Conservation (phyloP, 805 yeast genomes). For the Yamadazyma phyllophila region DNA sequence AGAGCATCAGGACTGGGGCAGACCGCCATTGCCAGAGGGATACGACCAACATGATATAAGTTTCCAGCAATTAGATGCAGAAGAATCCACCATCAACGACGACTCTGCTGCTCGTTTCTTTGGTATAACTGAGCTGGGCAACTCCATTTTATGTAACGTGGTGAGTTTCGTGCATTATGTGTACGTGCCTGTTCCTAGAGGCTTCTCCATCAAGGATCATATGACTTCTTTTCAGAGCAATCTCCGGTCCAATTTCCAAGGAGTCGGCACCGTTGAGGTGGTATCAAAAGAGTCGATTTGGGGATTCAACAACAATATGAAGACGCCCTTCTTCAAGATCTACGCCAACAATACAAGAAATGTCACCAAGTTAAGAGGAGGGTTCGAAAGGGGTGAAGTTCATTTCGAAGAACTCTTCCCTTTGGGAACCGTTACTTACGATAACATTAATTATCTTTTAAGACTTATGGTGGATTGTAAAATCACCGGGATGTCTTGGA, state of each 20-base stretch:
- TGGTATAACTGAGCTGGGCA: conserved; percentile 87
- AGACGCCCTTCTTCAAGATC: conserved; percentile 77
- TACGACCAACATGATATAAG: conserved; percentile 58
- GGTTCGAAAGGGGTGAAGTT: conserved; percentile 81
- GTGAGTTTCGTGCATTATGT: conserved; percentile 87
- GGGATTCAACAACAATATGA: conserved; percentile 83
- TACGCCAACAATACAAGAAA: conserved; percentile 62
- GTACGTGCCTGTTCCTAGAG: conserved; percentile 87
- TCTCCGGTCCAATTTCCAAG: conserved; percentile 48
- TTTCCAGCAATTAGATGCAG: conserved; percentile 94
- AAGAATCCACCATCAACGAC: conserved; percentile 64
- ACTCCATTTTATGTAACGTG: conserved; percentile 87
- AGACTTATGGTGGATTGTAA: conserved; percentile 91
- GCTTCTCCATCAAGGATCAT: conserved; percentile 58
- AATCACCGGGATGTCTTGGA: conserved; percentile 97
- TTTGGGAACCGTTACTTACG: conserved; percentile 69
- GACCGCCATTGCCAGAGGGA: conserved; percentile 54
- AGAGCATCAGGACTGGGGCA: conserved; percentile 44
- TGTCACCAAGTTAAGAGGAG: conserved; percentile 68
- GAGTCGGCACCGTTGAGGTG: conserved; percentile 66
- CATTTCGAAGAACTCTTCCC: conserved; percentile 63
- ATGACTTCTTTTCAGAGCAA: conserved; percentile 45
- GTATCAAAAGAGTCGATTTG: conserved; percentile 80
- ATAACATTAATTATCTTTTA: conserved; percentile 81
- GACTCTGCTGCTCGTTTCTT: conserved; percentile 75